Percentiles rank a stretch among this genome's conserved stretches.
Evolutionary conservation across 345 rosid genomes (phyloP).

Genomic region (Eucalyptus virginea): DNA sequence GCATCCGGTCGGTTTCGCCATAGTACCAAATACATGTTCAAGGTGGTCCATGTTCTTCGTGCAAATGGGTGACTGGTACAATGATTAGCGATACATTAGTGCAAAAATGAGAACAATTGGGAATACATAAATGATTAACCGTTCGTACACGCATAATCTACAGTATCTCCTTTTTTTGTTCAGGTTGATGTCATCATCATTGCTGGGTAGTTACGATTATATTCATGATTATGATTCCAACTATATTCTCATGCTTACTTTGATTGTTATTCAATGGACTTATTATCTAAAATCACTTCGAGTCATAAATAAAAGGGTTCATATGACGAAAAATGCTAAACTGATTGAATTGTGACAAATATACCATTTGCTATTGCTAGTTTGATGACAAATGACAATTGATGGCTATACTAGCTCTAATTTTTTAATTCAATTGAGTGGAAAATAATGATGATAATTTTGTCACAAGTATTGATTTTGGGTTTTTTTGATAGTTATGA

Average conservation of each 20-base stretch:
- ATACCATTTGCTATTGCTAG: accelerated
- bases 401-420: accelerated
- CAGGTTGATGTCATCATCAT: accelerated
- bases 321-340: accelerated
- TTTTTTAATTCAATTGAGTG: accelerated
- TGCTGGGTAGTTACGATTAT: not conserved
- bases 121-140: not conserved
- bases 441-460: accelerated
- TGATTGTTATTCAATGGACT: not conserved
- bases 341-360: accelerated
- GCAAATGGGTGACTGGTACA: not conserved
- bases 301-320: accelerated
- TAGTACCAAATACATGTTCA: not conserved
- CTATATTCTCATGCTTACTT: accelerated
- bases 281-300: not conserved
- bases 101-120: not conserved
- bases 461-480: accelerated
- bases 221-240: not conserved
- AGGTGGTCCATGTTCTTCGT: not conserved
- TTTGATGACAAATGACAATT: accelerated
- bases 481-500: accelerated
- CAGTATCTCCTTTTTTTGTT: accelerated
- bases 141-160: accelerated
- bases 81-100: not conserved
- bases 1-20: not conserved